A percentile compares a stretch with the other conserved stretches of the same genome.
Evolutionary conservation across 805 yeast species (phyloP).

Genomic region (Metahyphopichia silvanorum): DNA sequence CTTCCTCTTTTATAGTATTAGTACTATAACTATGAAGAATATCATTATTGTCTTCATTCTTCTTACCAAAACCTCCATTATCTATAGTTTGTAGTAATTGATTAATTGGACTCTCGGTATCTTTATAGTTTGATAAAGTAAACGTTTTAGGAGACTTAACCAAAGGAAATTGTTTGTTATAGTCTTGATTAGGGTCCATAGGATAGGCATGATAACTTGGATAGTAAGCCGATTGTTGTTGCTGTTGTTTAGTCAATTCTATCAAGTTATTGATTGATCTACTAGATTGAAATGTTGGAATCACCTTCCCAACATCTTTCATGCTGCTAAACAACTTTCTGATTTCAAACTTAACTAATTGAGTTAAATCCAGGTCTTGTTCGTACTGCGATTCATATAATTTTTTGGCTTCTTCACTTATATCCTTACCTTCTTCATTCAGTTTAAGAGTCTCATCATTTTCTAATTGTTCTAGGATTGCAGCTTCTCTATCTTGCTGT

Average conservation of each 20-base stretch:
- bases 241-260: constrained; percentile 6
- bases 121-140: constrained; percentile 33
- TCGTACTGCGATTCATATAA: constrained; percentile 3
- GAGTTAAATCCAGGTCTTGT: constrained; percentile 29
- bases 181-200: constrained; percentile 10
- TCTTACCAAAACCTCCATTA: background rate
- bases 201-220: constrained; percentile 8
- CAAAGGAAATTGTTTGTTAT: constrained; percentile 15
- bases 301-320: constrained; percentile 29
- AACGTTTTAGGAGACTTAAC: constrained; percentile 43
- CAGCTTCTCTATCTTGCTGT: constrained; percentile 20
- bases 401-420: constrained; percentile 10
- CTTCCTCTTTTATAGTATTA: constrained; percentile 38
- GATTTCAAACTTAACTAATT: constrained; percentile 31
- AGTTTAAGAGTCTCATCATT: constrained; percentile 7
- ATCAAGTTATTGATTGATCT: constrained; percentile 22
- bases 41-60: constrained; percentile 9
- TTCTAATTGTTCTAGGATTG: constrained; percentile 7
- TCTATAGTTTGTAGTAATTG: constrained; percentile 25
- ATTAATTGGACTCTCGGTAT: constrained; percentile 33
- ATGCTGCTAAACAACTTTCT: constrained; percentile 24
- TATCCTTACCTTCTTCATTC: constrained; percentile 4
- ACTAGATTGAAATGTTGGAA: constrained; percentile 30
- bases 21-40: constrained; percentile 30
- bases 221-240: constrained; percentile 1